Evolutionary conservation across 108 stramenopile species (phyloP).

Genomic region (Craspedostauros australis): DNA sequence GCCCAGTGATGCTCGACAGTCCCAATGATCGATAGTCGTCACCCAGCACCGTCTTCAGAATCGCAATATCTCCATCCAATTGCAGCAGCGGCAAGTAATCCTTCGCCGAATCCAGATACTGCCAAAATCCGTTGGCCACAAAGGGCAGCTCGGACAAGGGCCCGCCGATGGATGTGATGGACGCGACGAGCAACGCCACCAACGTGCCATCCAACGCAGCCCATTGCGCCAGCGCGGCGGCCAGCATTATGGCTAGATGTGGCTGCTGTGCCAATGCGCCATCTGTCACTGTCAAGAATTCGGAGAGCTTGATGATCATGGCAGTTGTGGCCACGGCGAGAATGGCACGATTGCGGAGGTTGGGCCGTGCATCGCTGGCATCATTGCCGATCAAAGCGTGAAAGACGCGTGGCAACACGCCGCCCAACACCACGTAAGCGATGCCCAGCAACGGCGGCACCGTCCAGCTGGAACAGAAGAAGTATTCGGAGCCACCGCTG

Average conservation of each 20-base stretch:
- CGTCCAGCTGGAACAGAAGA: conserved; percentile 63
- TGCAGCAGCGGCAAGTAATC: conserved; percentile 59
- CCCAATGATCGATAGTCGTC: conserved; percentile 42
- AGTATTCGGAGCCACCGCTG: conserved; percentile 1
- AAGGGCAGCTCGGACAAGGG: conserved; percentile 79
- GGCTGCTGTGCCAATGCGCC: conserved; percentile 13
- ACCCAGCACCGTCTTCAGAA: conserved; percentile 28
- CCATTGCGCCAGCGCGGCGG: conserved; percentile 63
- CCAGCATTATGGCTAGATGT: conserved; percentile 38
- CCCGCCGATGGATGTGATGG: conserved; percentile 58
- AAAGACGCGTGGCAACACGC: conserved; percentile 53
- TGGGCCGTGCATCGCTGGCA: background rate
- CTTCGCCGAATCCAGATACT: conserved; percentile 48
- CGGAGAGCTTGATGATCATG: conserved; percentile 73
- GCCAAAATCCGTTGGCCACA: conserved; percentile 68
- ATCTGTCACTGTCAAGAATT: conserved; percentile 42
- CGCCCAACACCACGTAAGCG: conserved; percentile 74
- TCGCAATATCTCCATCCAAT: background rate
- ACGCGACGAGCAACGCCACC: conserved; percentile 48
- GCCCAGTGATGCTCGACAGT: conserved; percentile 74
- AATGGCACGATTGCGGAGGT: conserved; percentile 37
- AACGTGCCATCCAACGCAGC: conserved; percentile 51
- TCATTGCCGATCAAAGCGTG: conserved; percentile 8
- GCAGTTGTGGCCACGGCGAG: conserved; percentile 67
- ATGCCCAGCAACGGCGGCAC: conserved; percentile 77